Conservation (phyloP, 2,329 filamentous ascomycete genomes). For the Aspergillus brasiliensis region DNA sequence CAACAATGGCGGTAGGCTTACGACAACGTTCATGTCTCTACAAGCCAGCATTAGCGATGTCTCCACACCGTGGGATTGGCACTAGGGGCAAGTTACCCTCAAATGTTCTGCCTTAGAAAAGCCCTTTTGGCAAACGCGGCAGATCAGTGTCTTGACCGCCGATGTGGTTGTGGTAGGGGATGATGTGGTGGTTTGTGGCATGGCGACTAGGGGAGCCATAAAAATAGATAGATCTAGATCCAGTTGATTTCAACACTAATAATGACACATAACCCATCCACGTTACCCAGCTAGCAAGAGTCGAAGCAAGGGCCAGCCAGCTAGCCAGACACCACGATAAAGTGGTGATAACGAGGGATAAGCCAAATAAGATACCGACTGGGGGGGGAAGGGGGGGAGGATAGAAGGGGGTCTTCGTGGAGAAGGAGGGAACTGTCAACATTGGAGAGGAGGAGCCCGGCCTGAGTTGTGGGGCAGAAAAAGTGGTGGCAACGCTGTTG, state of each 20-base stretch:
- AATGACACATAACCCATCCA: neutral
- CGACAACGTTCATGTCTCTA: slow-evolving; percentile 49
- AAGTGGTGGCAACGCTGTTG: slow-evolving; percentile 6
- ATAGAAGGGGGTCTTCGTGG: neutral
- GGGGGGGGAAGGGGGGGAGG: slow-evolving; percentile 10
- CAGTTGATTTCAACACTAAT: neutral
- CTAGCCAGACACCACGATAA: neutral
- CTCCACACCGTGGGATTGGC: slow-evolving; percentile 14
- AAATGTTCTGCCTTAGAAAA: slow-evolving; percentile 48
- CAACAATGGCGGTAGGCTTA: slow-evolving; percentile 28
- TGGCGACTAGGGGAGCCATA: neutral
- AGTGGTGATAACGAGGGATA: neutral
- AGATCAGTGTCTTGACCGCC: slow-evolving; percentile 36
- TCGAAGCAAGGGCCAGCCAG: neutral
- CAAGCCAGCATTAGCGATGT: slow-evolving; percentile 14
- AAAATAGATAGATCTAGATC: slow-evolving; percentile 1
- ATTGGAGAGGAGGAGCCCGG: slow-evolving; percentile 14
- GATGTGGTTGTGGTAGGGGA: slow-evolving; percentile 8
- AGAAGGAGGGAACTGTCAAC: neutral
- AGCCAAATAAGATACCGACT: neutral
- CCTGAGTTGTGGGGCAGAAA: slow-evolving; percentile 25
- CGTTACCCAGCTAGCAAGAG: neutral
- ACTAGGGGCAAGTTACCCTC: slow-evolving; percentile 31
- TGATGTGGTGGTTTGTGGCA: slow-evolving; percentile 15
- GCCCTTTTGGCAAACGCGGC: slow-evolving; percentile 43